Evolutionary conservation across 192 early-diverging fungal species (phyloP).

Genomic region (Umbelopsis vinacea): DNA sequence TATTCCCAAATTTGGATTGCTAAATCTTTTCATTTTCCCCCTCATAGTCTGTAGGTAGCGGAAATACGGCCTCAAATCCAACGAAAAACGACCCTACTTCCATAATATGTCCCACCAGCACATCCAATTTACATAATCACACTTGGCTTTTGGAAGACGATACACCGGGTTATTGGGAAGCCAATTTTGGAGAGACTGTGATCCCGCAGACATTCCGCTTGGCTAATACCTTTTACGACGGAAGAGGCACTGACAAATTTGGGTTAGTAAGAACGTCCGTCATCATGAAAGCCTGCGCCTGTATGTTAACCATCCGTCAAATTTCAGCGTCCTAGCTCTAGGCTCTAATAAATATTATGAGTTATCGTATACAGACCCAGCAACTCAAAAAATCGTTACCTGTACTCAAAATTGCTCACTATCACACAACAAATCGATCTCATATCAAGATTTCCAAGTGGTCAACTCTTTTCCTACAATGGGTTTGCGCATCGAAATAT

Average conservation of each 20-base stretch:
- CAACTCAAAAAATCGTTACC: slow-evolving; percentile 42
- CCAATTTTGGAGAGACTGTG: slow-evolving; percentile 55
- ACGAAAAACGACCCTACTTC: slow-evolving; percentile 46
- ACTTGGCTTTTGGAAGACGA: slow-evolving; percentile 75
- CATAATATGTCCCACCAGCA: slow-evolving; percentile 33
- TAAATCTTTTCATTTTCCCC: neutral
- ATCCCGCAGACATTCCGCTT: slow-evolving; percentile 70
- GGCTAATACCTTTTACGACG: slow-evolving; percentile 59
- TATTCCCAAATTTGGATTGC: slow-evolving; percentile 1
- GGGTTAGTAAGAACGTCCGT: slow-evolving; percentile 30
- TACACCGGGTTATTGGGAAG: slow-evolving; percentile 71
- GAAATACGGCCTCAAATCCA: slow-evolving; percentile 49
- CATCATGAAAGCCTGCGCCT: neutral
- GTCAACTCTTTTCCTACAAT: slow-evolving; percentile 43
- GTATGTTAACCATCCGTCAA: neutral
- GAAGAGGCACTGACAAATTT: slow-evolving; percentile 69
- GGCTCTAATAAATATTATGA: slow-evolving; percentile 57
- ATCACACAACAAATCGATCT: slow-evolving; percentile 34
- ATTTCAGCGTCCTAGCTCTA: slow-evolving; percentile 56
- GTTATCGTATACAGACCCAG: slow-evolving; percentile 68
- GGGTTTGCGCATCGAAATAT: slow-evolving; percentile 58
- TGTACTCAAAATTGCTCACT: slow-evolving; percentile 46
- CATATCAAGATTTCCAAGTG: slow-evolving; percentile 54
- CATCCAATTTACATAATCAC: slow-evolving; percentile 29
- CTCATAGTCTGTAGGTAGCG: slow-evolving; percentile 43